phyloP scores from a whole-genome alignment of 768 basidiomycete species.

The Pleurotus citrinopileatus region DNA sequence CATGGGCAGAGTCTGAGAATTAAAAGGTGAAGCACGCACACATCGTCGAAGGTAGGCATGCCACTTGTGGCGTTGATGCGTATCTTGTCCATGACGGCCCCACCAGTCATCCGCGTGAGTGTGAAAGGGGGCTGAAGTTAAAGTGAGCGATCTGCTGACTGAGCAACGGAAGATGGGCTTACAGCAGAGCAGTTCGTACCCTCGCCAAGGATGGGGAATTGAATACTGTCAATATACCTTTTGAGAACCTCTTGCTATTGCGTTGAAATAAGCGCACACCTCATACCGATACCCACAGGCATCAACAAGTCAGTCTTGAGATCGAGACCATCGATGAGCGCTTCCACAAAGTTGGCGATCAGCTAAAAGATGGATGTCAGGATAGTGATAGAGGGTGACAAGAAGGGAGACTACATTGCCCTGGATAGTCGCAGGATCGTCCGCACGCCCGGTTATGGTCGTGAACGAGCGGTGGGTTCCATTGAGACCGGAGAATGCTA shows the following conservation, averaged over 20 bases:
- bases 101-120: slow-evolving; percentile 26
- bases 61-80: slow-evolving; percentile 21
- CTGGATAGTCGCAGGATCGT: slow-evolving; percentile 26
- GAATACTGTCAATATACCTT: background rate
- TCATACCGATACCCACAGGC: slow-evolving; percentile 24
- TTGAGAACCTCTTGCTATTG: background rate
- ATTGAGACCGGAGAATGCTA: slow-evolving; percentile 27
- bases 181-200: slow-evolving; percentile 7
- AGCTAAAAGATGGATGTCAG: background rate
- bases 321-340: slow-evolving; percentile 20
- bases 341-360: slow-evolving; percentile 22
- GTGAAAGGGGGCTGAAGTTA: slow-evolving; percentile 22
- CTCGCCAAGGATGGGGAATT: slow-evolving; percentile 9
- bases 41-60: slow-evolving; percentile 18
- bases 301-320: slow-evolving; percentile 19
- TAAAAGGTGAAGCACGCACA: slow-evolving; percentile 16
- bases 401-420: slow-evolving; percentile 14
- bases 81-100: slow-evolving; percentile 21
- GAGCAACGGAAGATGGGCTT: background rate
- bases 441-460: slow-evolving; percentile 19
- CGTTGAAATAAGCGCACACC: slow-evolving; percentile 13
- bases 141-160: background rate
- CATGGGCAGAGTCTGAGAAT: background rate
- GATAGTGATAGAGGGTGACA: background rate
- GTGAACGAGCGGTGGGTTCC: slow-evolving; percentile 27